Percentiles rank a stretch among this genome's conserved stretches.
Conservation (phyloP, 1,284 basidiomycete genomes). For the Austroboletus sp. region DNA sequence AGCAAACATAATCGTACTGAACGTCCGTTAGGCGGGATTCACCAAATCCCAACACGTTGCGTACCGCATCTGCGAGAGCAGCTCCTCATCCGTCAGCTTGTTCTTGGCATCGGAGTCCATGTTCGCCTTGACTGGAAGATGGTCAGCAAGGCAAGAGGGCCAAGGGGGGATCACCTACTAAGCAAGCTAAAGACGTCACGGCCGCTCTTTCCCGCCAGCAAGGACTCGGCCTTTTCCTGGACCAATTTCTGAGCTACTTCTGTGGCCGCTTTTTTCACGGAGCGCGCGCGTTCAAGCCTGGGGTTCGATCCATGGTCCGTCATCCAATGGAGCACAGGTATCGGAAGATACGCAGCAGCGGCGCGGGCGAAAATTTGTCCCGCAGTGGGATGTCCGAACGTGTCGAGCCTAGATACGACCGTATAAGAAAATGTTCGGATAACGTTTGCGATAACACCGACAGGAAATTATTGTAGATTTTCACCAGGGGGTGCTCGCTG, state of each 20-base stretch:
- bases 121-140: conserved; percentile 46
- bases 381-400: conserved; percentile 23
- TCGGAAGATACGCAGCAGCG: conserved; percentile 18
- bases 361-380: conserved; percentile 19
- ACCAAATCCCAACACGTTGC: neutral
- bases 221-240: conserved; percentile 36
- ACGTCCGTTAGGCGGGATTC: neutral
- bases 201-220: conserved; percentile 27
- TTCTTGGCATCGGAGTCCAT: conserved; percentile 39
- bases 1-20: conserved; percentile 37
- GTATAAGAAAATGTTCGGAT: neutral
- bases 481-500: conserved; percentile 35
- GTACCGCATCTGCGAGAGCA: conserved; percentile 51
- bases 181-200: conserved; percentile 42
- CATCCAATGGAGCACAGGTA: conserved; percentile 34
- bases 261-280: conserved; percentile 23
- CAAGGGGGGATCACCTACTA: conserved; percentile 22
- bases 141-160: neutral
- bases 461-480: conserved; percentile 33
- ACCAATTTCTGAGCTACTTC: conserved; percentile 38
- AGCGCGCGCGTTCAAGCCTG: conserved; percentile 34
- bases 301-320: conserved; percentile 33
- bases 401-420: conserved; percentile 14
- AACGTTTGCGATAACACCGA: conserved; percentile 19
- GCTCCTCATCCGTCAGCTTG: conserved; percentile 45